Conservation (phyloP, 192 early-diverging fungal genomes). For the Linnemannia schmuckeri region DNA sequence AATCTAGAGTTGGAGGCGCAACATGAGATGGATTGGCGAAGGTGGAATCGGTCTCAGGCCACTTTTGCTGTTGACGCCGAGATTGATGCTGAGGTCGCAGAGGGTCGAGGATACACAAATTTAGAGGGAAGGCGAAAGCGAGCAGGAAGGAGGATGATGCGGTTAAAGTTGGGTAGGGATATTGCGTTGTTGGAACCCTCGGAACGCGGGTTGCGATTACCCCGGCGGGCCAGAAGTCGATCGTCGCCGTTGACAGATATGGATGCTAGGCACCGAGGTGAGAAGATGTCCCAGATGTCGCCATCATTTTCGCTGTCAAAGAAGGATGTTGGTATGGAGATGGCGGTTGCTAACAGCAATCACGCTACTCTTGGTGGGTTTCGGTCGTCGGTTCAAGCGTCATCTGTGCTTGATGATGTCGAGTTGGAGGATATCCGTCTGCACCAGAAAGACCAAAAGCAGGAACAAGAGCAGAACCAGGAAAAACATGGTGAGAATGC, state of each 20-base stretch:
- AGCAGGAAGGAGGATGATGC: slow-evolving; percentile 9
- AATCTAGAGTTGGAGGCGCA: slow-evolving; percentile 46
- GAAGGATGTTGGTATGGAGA: background rate
- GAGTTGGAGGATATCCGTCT: slow-evolving; percentile 15
- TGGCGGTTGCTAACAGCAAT: background rate
- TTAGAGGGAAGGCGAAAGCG: background rate
- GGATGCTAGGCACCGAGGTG: background rate
- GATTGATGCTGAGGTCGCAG: background rate
- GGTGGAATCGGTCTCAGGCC: slow-evolving; percentile 34
- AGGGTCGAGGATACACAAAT: background rate
- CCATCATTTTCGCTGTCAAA: background rate
- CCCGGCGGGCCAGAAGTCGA: background rate
- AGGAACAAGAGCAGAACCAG: background rate
- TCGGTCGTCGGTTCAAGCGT: slow-evolving; percentile 6
- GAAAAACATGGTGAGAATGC: too few species aligned
- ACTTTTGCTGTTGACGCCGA: background rate
- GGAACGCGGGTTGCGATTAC: slow-evolving; percentile 30
- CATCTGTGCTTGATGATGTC: background rate
- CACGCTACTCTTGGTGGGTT: too few species aligned
- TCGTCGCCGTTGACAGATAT: background rate
- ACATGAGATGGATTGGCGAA: slow-evolving; percentile 50
- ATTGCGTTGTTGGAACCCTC: slow-evolving; percentile 31
- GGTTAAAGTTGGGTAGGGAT: slow-evolving; percentile 35
- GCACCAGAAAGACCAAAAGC: background rate
- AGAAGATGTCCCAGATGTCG: background rate